Conservation (phyloP, 2,329 filamentous ascomycete species). For the Cadophora luteo-olivacea region DNA sequence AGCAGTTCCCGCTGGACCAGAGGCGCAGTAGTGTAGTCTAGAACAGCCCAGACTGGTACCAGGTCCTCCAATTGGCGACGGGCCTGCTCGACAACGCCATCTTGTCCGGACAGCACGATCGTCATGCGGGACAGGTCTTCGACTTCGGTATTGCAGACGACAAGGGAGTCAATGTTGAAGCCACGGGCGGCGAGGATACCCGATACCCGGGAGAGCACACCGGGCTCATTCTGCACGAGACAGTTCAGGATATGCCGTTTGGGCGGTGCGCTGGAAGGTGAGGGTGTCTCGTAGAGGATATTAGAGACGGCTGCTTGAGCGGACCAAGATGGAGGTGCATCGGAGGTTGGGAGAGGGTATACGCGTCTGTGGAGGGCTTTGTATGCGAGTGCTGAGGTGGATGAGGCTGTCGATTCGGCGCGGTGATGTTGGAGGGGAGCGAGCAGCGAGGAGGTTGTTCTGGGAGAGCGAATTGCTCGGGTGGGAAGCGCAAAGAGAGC, state of each 20-base stretch:
- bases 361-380: slow-evolving; percentile 94
- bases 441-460: slow-evolving; percentile 29
- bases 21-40: slow-evolving; percentile 92
- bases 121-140: slow-evolving; percentile 98
- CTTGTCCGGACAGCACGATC: slow-evolving; percentile 94
- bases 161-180: slow-evolving; percentile 98
- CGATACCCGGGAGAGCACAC: slow-evolving; percentile 94
- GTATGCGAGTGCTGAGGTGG: slow-evolving; percentile 94
- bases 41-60: slow-evolving; percentile 96
- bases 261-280: slow-evolving; percentile 80
- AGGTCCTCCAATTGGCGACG: slow-evolving; percentile 94
- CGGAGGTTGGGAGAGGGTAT: slow-evolving; percentile 80
- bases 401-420: slow-evolving; percentile 63
- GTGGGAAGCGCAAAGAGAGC: slow-evolving; percentile 40
- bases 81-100: slow-evolving; percentile 97
- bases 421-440: slow-evolving; percentile 36
- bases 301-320: slow-evolving; percentile 95
- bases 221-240: slow-evolving; percentile 97
- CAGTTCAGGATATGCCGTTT: slow-evolving; percentile 98
- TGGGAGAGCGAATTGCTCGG: slow-evolving; percentile 33
- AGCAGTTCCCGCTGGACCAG: slow-evolving; percentile 95
- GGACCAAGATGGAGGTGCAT: slow-evolving; percentile 80
- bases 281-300: slow-evolving; percentile 97
- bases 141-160: slow-evolving; percentile 97
- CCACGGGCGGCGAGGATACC: slow-evolving; percentile 94